phyloP scores from a whole-genome alignment of 805 yeast genomes.

The Candida stauntonica region DNA sequence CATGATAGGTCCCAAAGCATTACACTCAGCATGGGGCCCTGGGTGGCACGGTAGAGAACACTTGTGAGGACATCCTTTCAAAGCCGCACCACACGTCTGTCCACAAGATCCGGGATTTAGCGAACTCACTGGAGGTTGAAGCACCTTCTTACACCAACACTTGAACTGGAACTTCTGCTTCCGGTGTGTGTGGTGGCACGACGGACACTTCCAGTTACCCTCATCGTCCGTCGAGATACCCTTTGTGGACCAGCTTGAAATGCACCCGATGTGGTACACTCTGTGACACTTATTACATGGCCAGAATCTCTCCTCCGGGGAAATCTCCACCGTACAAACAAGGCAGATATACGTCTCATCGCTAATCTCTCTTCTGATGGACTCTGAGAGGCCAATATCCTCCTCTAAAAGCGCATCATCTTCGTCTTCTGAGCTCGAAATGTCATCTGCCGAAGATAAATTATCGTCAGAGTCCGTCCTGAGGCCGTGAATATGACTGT shows the following conservation, averaged over 20 bases:
- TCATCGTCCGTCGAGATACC: slow-evolving; percentile 62
- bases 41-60: slow-evolving; percentile 82
- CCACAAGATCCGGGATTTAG: slow-evolving; percentile 86
- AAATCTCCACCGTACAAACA: slow-evolving; percentile 83
- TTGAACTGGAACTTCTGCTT: slow-evolving; percentile 52
- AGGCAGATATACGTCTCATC: slow-evolving; percentile 77
- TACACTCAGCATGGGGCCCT: slow-evolving; percentile 81
- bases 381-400: slow-evolving; percentile 28
- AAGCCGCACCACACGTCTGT: slow-evolving; percentile 61
- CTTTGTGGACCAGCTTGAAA: slow-evolving; percentile 78
- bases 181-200: slow-evolving; percentile 53
- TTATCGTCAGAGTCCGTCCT: slow-evolving; percentile 2
- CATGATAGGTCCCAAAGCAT: slow-evolving; percentile 69
- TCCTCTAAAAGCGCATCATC: slow-evolving; percentile 16
- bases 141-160: slow-evolving; percentile 87
- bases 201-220: slow-evolving; percentile 81
- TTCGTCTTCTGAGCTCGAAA: slow-evolving; percentile 13
- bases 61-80: slow-evolving; percentile 61
- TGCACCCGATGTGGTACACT: slow-evolving; percentile 83
- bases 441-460: no score
- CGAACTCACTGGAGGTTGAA: slow-evolving; percentile 57
- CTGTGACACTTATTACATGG: slow-evolving; percentile 73
- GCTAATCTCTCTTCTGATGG: slow-evolving; percentile 51
- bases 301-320: slow-evolving; percentile 65
- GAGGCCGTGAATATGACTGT: neutral